Conservation (phyloP, 768 basidiomycete species). For the Psilocybe tampanensis region DNA sequence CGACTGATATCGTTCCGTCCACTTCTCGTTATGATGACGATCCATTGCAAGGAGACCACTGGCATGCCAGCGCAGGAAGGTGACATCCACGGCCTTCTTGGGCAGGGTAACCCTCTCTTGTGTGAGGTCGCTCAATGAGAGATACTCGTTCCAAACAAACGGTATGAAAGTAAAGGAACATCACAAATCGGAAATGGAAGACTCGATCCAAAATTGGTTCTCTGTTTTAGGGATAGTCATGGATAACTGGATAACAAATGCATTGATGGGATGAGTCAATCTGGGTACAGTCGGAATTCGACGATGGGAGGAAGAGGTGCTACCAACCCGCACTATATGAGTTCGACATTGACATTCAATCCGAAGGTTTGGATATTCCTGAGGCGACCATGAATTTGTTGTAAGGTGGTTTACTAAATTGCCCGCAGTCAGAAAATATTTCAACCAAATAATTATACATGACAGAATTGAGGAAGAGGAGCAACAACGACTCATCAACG, state of each 20-base stretch:
- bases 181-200: conserved; percentile 1
- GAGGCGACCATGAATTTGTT: not conserved
- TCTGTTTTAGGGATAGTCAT: not conserved
- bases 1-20: not conserved
- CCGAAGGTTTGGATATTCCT: not conserved
- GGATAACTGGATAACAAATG: not conserved
- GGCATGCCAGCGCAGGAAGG: conserved; percentile 4
- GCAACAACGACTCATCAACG: conserved; percentile 12
- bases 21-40: conserved; percentile 1
- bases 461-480: conserved; percentile 2
- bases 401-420: not conserved
- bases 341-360: not conserved
- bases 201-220: not conserved
- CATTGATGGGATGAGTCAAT: not conserved
- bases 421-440: conserved; percentile 2
- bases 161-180: not conserved
- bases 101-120: not conserved
- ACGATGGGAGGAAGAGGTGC: not conserved
- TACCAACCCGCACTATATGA: conserved; percentile 4
- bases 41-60: conserved; percentile 3
- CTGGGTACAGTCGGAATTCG: not conserved
- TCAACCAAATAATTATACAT: conserved; percentile 7
- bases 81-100: not conserved
- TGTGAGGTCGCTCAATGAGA: not conserved
- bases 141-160: not conserved